Conservation (phyloP, 805 yeast species). For the Lipomyces yamadae region DNA sequence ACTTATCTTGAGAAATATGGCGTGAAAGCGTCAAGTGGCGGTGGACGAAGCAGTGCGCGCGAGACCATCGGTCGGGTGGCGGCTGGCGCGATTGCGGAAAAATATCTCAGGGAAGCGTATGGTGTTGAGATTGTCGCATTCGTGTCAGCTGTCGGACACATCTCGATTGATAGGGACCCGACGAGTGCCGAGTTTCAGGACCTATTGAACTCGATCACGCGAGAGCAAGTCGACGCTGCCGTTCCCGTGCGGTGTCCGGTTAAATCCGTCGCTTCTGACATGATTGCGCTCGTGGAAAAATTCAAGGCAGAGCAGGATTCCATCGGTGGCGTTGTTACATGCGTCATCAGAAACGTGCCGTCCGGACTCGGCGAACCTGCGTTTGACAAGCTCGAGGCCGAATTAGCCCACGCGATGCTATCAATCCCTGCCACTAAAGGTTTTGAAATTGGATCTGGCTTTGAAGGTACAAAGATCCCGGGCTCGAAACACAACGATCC, state of each 20-base stretch:
- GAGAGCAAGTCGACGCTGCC: slow-evolving; percentile 83
- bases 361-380: slow-evolving; percentile 98
- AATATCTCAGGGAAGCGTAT: slow-evolving; percentile 73
- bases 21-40: slow-evolving; percentile 91
- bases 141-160: slow-evolving; percentile 87
- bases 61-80: slow-evolving; percentile 99
- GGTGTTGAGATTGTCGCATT: slow-evolving; percentile 94
- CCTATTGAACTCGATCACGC: slow-evolving; percentile 73
- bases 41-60: slow-evolving; percentile 96
- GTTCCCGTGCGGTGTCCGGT: slow-evolving; percentile 97
- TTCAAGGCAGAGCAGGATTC: slow-evolving; percentile 88
- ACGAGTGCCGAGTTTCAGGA: slow-evolving; percentile 61
- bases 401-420: slow-evolving; percentile 95
- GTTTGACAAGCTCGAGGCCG: slow-evolving; percentile 94
- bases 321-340: slow-evolving; percentile 97
- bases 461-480: slow-evolving; percentile 83
- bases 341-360: slow-evolving; percentile 93
- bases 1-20: slow-evolving; percentile 92
- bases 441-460: slow-evolving; percentile 96
- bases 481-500: slow-evolving; percentile 96
- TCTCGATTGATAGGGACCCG: slow-evolving; percentile 74
- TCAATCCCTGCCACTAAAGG: slow-evolving; percentile 98
- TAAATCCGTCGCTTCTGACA: slow-evolving; percentile 65
- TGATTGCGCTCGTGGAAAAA: slow-evolving; percentile 86
- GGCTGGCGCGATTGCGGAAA: slow-evolving; percentile 98